A percentile compares a stretch with the other conserved stretches of the same genome.
Conservation (phyloP, 148 eudicot genomes). For the Silene latifolia region DNA sequence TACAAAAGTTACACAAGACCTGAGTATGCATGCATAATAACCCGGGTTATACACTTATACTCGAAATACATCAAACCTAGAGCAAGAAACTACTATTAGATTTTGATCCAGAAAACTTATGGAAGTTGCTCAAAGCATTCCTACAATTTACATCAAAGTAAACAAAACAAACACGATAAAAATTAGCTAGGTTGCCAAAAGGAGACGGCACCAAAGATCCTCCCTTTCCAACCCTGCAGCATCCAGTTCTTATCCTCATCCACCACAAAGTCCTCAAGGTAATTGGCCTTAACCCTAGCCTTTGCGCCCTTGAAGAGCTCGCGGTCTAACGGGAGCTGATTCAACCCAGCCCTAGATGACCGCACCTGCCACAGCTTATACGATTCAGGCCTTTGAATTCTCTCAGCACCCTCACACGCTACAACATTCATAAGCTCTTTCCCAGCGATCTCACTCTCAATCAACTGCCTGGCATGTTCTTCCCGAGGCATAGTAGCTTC, state of each 20-base stretch:
- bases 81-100: too few relatives aligned
- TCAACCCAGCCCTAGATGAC: conserved; percentile 41
- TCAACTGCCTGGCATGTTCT: conserved; percentile 33
- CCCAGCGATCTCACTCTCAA: conserved; percentile 42
- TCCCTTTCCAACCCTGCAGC: conserved; percentile 68
- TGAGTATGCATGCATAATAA: too few relatives aligned
- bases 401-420: conserved; percentile 53
- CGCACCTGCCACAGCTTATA: conserved; percentile 59
- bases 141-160: conserved; percentile 10
- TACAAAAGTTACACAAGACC: too few relatives aligned
- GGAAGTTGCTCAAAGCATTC: background rate
- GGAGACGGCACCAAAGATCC: conserved; percentile 37
- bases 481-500: conserved; percentile 39
- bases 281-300: conserved; percentile 36
- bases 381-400: conserved; percentile 53
- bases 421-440: conserved; percentile 40
- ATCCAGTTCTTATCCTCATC: conserved; percentile 51
- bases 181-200: conserved; percentile 38
- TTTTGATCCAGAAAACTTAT: background rate
- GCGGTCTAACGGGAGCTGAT: conserved; percentile 31
- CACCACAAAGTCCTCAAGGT: conserved; percentile 50
- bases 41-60: background rate
- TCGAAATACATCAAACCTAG: too few relatives aligned
- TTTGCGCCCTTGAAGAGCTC: conserved; percentile 35
- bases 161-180: background rate